Base-by-base conservation (phyloP, 1,284 basidiomycete species). In the Rhodotorula sp. region DNA sequence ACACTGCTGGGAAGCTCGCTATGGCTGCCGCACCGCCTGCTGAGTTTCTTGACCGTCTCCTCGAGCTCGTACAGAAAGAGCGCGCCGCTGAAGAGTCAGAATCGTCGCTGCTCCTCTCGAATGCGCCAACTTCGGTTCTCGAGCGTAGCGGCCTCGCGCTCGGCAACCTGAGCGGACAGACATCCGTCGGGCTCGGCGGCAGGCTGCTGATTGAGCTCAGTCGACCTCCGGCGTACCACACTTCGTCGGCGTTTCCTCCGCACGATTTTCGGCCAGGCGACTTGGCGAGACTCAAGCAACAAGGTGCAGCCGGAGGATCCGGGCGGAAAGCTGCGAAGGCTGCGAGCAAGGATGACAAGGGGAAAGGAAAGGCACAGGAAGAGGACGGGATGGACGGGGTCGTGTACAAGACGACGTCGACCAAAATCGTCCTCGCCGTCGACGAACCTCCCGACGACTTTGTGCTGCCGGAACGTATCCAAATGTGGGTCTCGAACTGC, bases 261-360 rank as follows among this genome's bases (percentile, higher is more conserved):
- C 71, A 75, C 58, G 67, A 66, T 18, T 74, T 78, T n/a, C 60
- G 77, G 1, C 56, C 68, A 3, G 77, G 77, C 6, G 76, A 78
- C 22, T 24, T 65, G 14, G 73, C 64, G 4, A 30, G 59, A 15
- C 12, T 72, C 3, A 22, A 61, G 12, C 58, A 58, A 8, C 53
- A 59, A 10, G 65, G 49, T 6, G 58, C 30, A 2, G n/a, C 46
- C 14, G 53, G 48, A 2, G 58, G 45, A 4, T 24, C 33, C 4
- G 37, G 45, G 6, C 33, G 48, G 24, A 58, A 20, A 45, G 54
- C 33, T 2, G 26, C 26, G 61, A 42, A 24, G 20, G n/a, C 24
- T 8, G 33, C 49, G 3, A n/a, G 33, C 30, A 51, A 53, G 37
- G 46, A 30, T 12, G 60, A 67, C 51, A 54, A 54, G 33, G 68